Percentiles rank a stretch among this genome's conserved stretches.
Conservation (phyloP, 768 basidiomycete genomes). For the Kwoniella heveanensis region DNA sequence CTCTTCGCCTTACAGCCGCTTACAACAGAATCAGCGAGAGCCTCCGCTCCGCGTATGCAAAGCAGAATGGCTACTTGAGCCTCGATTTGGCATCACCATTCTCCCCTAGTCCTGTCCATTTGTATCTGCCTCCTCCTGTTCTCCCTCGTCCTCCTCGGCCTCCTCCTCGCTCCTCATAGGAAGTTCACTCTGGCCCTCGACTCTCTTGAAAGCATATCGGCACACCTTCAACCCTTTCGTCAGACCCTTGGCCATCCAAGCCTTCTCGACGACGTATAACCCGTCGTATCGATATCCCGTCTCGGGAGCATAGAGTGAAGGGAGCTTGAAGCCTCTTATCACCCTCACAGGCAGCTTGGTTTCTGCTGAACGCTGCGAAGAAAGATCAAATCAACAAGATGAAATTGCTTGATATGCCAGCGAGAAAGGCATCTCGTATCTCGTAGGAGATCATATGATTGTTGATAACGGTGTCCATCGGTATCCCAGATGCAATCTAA, state of each 20-base stretch:
- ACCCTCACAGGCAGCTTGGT: constrained; percentile 82
- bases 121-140: neutral
- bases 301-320: constrained; percentile 72
- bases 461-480: too few species aligned
- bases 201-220: constrained; percentile 69
- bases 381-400: neutral
- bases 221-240: constrained; percentile 74
- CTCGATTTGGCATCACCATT: too few species aligned
- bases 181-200: constrained; percentile 30
- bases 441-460: too few species aligned
- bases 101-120: too few species aligned
- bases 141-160: neutral
- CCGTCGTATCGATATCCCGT: constrained; percentile 93
- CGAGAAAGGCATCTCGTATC: too few species aligned
- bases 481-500: too few species aligned
- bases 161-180: constrained; percentile 12
- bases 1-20: too few species aligned
- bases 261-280: constrained; percentile 66
- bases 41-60: too few species aligned
- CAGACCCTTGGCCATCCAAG: constrained; percentile 74
- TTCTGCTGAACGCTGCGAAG: constrained; percentile 69
- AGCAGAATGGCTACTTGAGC: too few species aligned
- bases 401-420: too few species aligned
- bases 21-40: too few species aligned
- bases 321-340: constrained; percentile 77